A percentile compares a stretch with the other conserved stretches of the same genome.
phyloP scores from a whole-genome alignment of 257 asterid genomes.

The Galeopsis tetrahit region DNA sequence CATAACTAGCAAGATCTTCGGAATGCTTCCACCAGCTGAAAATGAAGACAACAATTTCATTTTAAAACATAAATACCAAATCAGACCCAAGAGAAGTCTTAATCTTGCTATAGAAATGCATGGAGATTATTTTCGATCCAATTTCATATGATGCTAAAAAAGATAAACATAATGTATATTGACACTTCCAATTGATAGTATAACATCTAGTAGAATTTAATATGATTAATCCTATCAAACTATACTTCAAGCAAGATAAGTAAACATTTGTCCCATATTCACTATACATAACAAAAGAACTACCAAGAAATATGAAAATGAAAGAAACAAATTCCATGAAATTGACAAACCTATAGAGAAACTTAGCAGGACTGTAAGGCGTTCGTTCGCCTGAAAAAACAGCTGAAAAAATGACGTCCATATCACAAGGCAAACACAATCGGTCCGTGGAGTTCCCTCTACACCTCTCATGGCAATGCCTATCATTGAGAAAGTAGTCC shows the following conservation, averaged over 20 bases:
- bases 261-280: not conserved
- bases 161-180: not conserved
- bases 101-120: not conserved
- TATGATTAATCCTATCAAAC: not conserved
- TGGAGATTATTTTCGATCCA: not conserved
- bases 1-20: constrained; percentile 65
- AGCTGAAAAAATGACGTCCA: constrained; percentile 66
- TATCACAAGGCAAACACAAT: constrained; percentile 70
- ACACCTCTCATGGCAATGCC: constrained; percentile 57
- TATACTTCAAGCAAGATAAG: not conserved
- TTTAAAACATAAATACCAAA: constrained; percentile 2
- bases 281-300: constrained; percentile 21
- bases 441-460: constrained; percentile 44
- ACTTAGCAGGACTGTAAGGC: constrained; percentile 74
- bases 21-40: constrained; percentile 87
- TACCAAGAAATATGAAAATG: constrained; percentile 20
- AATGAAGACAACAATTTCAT: constrained; percentile 24
- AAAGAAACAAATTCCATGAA: constrained; percentile 20
- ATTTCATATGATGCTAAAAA: not conserved
- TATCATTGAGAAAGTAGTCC: constrained; percentile 67
- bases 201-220: constrained; percentile 5
- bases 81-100: not conserved
- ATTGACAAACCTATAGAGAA: constrained; percentile 70
- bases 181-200: not conserved
- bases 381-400: constrained; percentile 62